Base-by-base conservation (phyloP, 106 monocot genomes). In the Platanthera zijinensis region DNA sequence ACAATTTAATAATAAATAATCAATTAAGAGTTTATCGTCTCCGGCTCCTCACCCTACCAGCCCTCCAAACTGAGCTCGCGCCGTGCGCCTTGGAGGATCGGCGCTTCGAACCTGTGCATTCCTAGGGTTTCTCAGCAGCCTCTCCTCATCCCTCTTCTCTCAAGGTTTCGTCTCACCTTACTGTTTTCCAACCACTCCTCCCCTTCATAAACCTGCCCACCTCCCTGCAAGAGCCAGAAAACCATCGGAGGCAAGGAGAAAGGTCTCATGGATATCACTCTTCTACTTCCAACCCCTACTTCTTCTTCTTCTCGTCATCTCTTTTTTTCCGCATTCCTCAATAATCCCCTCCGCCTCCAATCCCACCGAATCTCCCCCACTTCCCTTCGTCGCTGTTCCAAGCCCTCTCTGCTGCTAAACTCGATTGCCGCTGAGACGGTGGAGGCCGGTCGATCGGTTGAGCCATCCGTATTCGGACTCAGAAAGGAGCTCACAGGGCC, bases 401-500 rank as follows among this genome's bases (percentile, higher is more conserved):
- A 18, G 17, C 10, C 51, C 12, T 72, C 7, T 17, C 6, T 61
- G 61, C 13, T 15, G 18, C 61, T 6, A 6, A 61, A 61, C 14
- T 63, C 81, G 11, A 14, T 71, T 15, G 21, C n/a, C 63, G 0
- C 66, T 28, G 3, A 51, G 6, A 50, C 46, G 19, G 5, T 52
- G 8, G 64, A 52, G 56, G 10, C 71, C 19, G 22, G 67, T 32
- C 51, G 5, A 21, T 5, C 68, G 1, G 67, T 73, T 6, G 22
- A 45, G 28, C 75, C 83, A 0, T 48, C 77, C 6, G 66, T 88
- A 8, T 89, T 91, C 76, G 89, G 89, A 3, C 81, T 62, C 53
- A 61, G 13, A 32, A 89, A 77, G 85, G 89, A 97, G 57, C 83
- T 91, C 22, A 68, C 96, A 2, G 83, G 83, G 2, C 69, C 84